These are phyloP conservation scores for Mallotus repandus DNA, from an alignment of 441 rosid genomes.

Conservation along the genomic window DNA sequence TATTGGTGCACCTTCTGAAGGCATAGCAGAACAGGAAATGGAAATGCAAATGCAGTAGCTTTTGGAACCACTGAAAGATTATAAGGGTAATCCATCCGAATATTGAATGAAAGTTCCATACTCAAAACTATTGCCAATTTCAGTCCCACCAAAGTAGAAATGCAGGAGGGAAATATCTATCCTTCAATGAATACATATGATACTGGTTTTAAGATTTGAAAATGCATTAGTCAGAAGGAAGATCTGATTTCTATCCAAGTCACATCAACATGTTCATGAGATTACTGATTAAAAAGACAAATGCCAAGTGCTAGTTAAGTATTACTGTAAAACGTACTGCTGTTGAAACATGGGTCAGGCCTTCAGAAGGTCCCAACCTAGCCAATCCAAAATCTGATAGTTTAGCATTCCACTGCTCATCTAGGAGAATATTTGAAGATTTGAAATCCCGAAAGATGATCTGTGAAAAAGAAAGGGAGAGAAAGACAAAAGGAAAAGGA, in stretches of 20 bases:
- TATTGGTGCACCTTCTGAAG: background rate
- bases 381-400: constrained; percentile 95
- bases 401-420: constrained; percentile 88
- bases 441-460: constrained; percentile 90
- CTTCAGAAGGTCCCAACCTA: constrained; percentile 85
- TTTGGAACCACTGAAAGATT: background rate
- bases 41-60: background rate
- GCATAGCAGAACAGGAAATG: background rate
- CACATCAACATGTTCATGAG: background rate
- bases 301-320: constrained; percentile 4
- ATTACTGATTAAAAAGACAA: constrained; percentile 1
- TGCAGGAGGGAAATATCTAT: background rate
- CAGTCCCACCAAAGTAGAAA: background rate
- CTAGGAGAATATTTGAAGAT: constrained; percentile 86
- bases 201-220: background rate
- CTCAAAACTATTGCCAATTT: background rate
- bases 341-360: constrained; percentile 89
- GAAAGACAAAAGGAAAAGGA: background rate
- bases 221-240: background rate
- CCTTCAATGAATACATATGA: background rate
- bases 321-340: constrained; percentile 45
- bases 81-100: background rate
- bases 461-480: constrained; percentile 33
- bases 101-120: background rate
- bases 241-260: constrained; percentile 3